phyloP scores from a whole-genome alignment of 2,329 filamentous ascomycete species.

The Talaromyces sp. region DNA sequence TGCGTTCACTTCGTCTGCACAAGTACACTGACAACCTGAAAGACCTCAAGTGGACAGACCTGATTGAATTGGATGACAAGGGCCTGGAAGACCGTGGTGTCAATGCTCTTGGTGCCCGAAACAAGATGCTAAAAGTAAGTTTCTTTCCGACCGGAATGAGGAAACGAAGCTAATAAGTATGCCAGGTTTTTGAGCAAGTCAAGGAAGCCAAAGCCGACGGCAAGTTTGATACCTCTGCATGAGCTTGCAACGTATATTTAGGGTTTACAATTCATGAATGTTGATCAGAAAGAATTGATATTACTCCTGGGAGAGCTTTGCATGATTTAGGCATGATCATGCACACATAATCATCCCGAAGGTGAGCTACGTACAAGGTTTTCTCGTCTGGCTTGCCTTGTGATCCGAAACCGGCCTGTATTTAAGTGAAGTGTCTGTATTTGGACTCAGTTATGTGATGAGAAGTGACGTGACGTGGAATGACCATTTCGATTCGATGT shows the following conservation, averaged over 20 bases:
- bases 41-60: constrained; percentile 92
- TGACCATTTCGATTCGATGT: constrained; percentile 5
- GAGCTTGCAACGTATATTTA: constrained; percentile 21
- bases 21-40: constrained; percentile 99
- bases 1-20: constrained; percentile 88
- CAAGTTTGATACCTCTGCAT: constrained; percentile 52
- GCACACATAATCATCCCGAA: constrained; percentile 15
- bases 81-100: constrained; percentile 89
- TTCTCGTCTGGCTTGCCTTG: constrained; percentile 13
- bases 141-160: neutral
- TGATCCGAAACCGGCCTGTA: constrained; percentile 15
- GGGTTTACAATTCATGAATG: neutral
- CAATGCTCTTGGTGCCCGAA: constrained; percentile 86
- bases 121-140: constrained; percentile 92
- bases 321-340: constrained; percentile 18
- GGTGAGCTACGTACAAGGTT: constrained; percentile 15
- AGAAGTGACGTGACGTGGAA: constrained; percentile 14
- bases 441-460: constrained; percentile 16
- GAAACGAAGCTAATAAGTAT: constrained; percentile 28
- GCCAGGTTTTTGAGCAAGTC: constrained; percentile 87
- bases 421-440: constrained; percentile 15
- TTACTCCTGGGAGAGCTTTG: constrained; percentile 10
- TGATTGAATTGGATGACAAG: constrained; percentile 88
- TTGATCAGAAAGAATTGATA: constrained; percentile 3
- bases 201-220: constrained; percentile 73